Conservation (phyloP, 768 basidiomycete genomes). For the Mycena alexandri region DNA sequence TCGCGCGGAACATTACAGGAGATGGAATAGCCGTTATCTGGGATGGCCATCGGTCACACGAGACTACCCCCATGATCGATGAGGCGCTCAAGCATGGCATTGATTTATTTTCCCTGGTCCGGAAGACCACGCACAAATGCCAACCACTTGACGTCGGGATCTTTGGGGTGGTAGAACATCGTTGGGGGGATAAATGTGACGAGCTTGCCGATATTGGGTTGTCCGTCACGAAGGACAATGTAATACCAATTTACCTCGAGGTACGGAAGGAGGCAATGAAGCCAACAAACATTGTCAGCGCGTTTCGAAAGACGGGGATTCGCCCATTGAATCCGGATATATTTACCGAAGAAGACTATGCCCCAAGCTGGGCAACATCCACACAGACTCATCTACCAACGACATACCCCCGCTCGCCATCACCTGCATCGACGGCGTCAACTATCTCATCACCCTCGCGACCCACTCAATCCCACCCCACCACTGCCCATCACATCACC, state of each 20-base stretch:
- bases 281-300: conserved; percentile 8
- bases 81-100: no score
- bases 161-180: conserved; percentile 2
- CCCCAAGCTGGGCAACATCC: conserved; percentile 5
- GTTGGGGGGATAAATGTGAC: conserved; percentile 15
- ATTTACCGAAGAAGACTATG: conserved; percentile 13
- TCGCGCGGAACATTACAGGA: no score
- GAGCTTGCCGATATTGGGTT: conserved; percentile 9
- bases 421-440: no score
- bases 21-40: no score
- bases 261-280: conserved; percentile 5
- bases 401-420: conserved; percentile 2
- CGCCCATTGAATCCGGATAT: conserved; percentile 1
- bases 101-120: no score
- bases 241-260: conserved; percentile 9
- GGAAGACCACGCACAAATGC: no score
- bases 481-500: no score
- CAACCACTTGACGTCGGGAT: conserved; percentile 12
- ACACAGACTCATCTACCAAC: background rate
- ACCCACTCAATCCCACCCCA: no score
- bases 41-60: no score
- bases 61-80: no score
- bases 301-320: conserved; percentile 14
- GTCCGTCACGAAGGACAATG: conserved; percentile 6
- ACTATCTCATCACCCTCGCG: no score